Conservation (phyloP, 768 basidiomycete species). For the Scleroderma citrinum region DNA sequence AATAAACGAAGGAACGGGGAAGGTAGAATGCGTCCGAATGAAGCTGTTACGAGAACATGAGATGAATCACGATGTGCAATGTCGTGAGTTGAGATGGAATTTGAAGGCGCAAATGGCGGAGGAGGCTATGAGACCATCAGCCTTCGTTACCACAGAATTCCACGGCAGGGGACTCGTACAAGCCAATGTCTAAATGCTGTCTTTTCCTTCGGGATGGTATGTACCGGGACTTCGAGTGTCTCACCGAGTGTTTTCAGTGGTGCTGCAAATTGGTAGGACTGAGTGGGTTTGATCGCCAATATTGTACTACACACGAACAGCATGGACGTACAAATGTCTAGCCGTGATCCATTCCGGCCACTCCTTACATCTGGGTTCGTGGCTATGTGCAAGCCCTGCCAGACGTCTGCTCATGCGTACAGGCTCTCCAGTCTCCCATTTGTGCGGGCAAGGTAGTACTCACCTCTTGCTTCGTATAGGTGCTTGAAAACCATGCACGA, state of each 20-base stretch:
- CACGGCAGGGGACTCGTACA: slow-evolving; percentile 32
- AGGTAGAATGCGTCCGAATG: slow-evolving; percentile 85
- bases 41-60: slow-evolving; percentile 78
- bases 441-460: slow-evolving; percentile 4
- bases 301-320: neutral
- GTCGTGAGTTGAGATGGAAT: neutral
- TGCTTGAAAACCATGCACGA: slow-evolving; percentile 69
- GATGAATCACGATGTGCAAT: slow-evolving; percentile 22
- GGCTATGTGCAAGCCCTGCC: slow-evolving; percentile 60
- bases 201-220: slow-evolving; percentile 55
- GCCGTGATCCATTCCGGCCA: slow-evolving; percentile 53
- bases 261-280: slow-evolving; percentile 38
- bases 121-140: slow-evolving; percentile 36
- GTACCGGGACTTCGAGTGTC: slow-evolving; percentile 45
- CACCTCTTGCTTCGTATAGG: slow-evolving; percentile 59
- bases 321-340: slow-evolving; percentile 45
- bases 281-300: neutral
- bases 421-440: neutral
- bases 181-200: slow-evolving; percentile 60
- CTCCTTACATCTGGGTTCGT: slow-evolving; percentile 65
- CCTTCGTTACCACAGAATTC: neutral
- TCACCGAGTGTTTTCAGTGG: slow-evolving; percentile 61
- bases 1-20: slow-evolving; percentile 57
- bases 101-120: slow-evolving; percentile 26
- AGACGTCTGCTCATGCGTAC: slow-evolving; percentile 55